Percentiles rank a stretch among this genome's conserved stretches.
Conservation (phyloP, 129 eudicot species). For the Pseudognaphalium luteoalbum region DNA sequence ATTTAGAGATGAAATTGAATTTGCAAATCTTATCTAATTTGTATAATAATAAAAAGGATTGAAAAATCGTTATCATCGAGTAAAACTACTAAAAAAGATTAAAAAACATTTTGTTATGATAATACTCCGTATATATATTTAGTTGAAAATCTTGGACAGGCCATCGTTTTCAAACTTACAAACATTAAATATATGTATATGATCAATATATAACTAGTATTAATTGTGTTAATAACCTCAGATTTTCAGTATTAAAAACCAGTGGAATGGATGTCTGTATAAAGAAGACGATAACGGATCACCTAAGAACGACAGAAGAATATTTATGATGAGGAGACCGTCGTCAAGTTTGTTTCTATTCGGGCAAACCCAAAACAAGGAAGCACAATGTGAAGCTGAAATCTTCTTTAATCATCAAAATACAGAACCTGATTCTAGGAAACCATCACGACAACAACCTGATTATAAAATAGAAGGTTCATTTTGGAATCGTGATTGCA, state of each 20-base stretch:
- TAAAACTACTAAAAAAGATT: too few relatives aligned
- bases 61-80: too few relatives aligned
- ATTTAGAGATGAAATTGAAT: too few relatives aligned
- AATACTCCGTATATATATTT: too few relatives aligned
- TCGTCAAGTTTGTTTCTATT: conserved; percentile 12
- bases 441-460: conserved; percentile 1
- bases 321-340: conserved; percentile 44
- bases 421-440: not conserved
- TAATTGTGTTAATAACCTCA: not conserved
- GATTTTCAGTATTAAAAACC: conserved; percentile 35
- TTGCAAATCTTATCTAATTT: too few relatives aligned
- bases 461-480: conserved; percentile 40
- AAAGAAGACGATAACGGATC: conserved; percentile 17
- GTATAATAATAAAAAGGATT: too few relatives aligned
- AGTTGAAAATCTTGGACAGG: not conserved
- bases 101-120: too few relatives aligned
- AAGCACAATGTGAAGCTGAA: conserved; percentile 37
- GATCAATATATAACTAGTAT: not conserved
- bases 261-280: conserved; percentile 43
- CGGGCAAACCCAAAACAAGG: conserved; percentile 14
- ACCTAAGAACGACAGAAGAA: conserved; percentile 17
- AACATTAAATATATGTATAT: not conserved
- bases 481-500: conserved; percentile 46
- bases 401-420: conserved; percentile 25
- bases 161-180: not conserved